A percentile compares a stretch with the other conserved stretches of the same genome.
These are phyloP conservation scores for Beverwykella pulmonaria DNA, from an alignment of 495 filamentous ascomycete genomes.

Conservation along the genomic window DNA sequence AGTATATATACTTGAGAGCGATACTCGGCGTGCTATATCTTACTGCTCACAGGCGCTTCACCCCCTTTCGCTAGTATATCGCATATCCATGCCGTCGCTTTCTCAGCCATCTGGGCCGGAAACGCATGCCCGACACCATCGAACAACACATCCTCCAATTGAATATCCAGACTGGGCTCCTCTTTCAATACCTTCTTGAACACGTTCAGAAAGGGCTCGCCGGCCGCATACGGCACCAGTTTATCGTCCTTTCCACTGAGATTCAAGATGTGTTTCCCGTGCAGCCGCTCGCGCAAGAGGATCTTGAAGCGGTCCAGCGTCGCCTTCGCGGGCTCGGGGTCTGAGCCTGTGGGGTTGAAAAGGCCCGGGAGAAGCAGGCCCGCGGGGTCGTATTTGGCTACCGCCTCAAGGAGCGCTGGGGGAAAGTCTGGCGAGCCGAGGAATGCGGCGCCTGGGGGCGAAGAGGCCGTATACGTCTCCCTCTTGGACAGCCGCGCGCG, in stretches of 20 bases:
- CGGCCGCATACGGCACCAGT: constrained; percentile 76
- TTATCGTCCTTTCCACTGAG: constrained; percentile 78
- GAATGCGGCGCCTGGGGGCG: constrained; percentile 64
- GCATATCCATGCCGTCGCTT: constrained; percentile 53
- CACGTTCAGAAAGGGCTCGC: constrained; percentile 69
- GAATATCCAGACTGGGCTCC: constrained; percentile 51
- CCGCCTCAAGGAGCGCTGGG: constrained; percentile 60
- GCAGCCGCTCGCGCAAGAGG: constrained; percentile 57
- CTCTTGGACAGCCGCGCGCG: constrained; percentile 75
- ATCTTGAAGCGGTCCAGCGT: constrained; percentile 41
- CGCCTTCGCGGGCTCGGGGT: constrained; percentile 40
- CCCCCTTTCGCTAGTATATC: constrained; percentile 30
- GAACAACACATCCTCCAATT: constrained; percentile 74
- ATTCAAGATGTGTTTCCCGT: constrained; percentile 75
- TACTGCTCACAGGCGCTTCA: constrained; percentile 9
- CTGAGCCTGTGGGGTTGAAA: constrained; percentile 8
- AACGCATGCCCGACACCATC: constrained; percentile 72
- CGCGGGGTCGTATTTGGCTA: constrained; percentile 69
- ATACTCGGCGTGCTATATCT: constrained; percentile 21
- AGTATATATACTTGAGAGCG: not conserved
- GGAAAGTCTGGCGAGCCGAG: constrained; percentile 79
- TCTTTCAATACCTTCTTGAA: constrained; percentile 62
- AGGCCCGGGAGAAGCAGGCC: constrained; percentile 42
- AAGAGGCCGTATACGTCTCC: constrained; percentile 57
- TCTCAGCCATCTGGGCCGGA: constrained; percentile 69